These are phyloP conservation scores for Mangifera indica DNA, from an alignment of 345 rosid species.

Conservation along the genomic window DNA sequence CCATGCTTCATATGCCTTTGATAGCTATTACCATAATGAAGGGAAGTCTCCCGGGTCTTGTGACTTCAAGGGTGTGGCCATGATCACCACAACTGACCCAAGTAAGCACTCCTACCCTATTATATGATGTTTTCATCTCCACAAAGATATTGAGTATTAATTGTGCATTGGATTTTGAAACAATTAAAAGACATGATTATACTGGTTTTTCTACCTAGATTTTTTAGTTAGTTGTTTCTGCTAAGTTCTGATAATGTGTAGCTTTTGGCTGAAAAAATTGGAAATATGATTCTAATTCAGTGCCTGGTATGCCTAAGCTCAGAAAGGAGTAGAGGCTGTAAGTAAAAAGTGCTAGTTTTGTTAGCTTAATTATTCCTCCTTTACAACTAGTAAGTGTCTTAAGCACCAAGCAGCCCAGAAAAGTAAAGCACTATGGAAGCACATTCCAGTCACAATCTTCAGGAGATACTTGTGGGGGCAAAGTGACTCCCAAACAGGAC, in stretches of 20 bases:
- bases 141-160: neutral
- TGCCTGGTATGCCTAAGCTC: neutral
- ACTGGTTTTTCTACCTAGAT: neutral
- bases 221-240: slow-evolving; percentile 10
- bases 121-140: neutral
- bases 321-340: neutral
- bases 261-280: neutral
- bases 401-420: slow-evolving; percentile 4
- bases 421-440: neutral
- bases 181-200: slow-evolving; percentile 8
- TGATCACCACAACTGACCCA: slow-evolving; percentile 94
- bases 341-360: neutral
- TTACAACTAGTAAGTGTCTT: slow-evolving; percentile 17
- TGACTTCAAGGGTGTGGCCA: slow-evolving; percentile 94
- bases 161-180: slow-evolving; percentile 2
- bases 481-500: slow-evolving; percentile 21
- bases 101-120: slow-evolving; percentile 49
- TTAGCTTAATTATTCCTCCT: neutral
- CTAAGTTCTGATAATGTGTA: slow-evolving; percentile 6
- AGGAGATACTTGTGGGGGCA: slow-evolving; percentile 19
- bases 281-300: neutral
- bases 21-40: slow-evolving; percentile 93
- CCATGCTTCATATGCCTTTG: slow-evolving; percentile 92
- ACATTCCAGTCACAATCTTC: slow-evolving; percentile 8
- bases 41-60: slow-evolving; percentile 77